Evolutionary conservation across 1,284 basidiomycete species (phyloP), one percentile per base, ranked within the genome.

Genomic region (Meira miltonrushii): DNA sequence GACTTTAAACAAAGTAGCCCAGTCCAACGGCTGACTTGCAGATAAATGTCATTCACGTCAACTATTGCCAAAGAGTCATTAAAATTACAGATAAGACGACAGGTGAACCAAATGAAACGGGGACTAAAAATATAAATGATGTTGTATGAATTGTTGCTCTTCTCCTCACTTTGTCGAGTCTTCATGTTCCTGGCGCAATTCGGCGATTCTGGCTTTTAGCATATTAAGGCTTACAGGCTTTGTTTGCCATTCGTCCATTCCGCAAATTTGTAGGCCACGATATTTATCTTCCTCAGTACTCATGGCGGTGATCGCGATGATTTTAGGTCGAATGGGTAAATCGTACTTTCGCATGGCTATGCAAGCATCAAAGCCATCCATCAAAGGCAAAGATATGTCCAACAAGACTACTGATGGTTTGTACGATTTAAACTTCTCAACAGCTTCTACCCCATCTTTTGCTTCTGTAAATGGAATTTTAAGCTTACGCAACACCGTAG

Each of bases 351-450:
- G 28, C 41, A 75, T 75, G 38, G 61, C 64, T n/a, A 54, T 53
- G 21, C 64, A 62, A 17, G 74, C 72, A 19, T 64, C 61, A 38
- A 68, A 67, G 1, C 74, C 72, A 56, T 71, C 65, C 64, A 72
- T 69, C 47, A 63, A 23, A 19, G 73, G 73, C 70, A 75, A 71
- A 28, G 61, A 65, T 53, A 72, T 72, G 55, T 75, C 73, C 57
- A 75, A 68, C 15, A 75, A 64, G 2, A 71, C 64, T 7, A 74
- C 57, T 19, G 58, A 39, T 4, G 70, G 65, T n/a, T 57, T 64
- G 4, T 61, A 19, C 15, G 53, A 37, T 13, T 55, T 51, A 39
- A 67, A 75, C 2, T 40, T 33, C n/a, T 61, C 64, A 1, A 74
- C 68, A 1, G 67, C 73, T 54, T 69, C 66, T 3, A 66, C 41